Percentiles rank a stretch among this genome's conserved stretches.
phyloP scores from a whole-genome alignment of 2,329 filamentous ascomycete genomes.

The Paraconiothyrium sp. region DNA sequence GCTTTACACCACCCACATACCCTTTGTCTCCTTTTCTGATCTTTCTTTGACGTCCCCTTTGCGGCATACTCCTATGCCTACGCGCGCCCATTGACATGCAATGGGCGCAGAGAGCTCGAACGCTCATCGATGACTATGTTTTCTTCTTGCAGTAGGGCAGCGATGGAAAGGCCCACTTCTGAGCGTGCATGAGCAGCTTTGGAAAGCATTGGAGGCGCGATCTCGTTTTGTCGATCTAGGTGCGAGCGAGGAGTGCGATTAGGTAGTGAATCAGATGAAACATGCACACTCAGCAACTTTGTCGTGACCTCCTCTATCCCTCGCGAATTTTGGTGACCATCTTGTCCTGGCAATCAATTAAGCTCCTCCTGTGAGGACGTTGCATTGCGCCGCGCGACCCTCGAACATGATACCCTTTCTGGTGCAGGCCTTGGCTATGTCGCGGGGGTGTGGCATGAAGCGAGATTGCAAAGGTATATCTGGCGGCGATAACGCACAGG shows the following conservation, averaged over 20 bases:
- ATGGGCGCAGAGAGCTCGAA: slow-evolving; percentile 7
- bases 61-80: slow-evolving; percentile 18
- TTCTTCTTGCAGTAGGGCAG: slow-evolving; percentile 5
- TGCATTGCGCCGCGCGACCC: background rate
- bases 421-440: background rate
- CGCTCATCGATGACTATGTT: slow-evolving; percentile 13
- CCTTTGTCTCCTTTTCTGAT: slow-evolving; percentile 30
- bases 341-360: too few relatives aligned
- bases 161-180: background rate
- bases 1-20: slow-evolving; percentile 21
- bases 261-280: slow-evolving; percentile 7
- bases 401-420: background rate
- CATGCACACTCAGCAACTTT: slow-evolving; percentile 3
- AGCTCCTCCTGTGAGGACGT: background rate
- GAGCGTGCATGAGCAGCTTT: slow-evolving; percentile 1
- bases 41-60: slow-evolving; percentile 23
- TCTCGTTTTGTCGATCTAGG: slow-evolving; percentile 14
- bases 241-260: slow-evolving; percentile 5
- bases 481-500: background rate
- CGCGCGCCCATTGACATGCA: slow-evolving; percentile 4
- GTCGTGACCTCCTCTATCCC: background rate
- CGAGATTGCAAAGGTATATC: background rate
- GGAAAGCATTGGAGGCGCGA: slow-evolving; percentile 1
- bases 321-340: too few relatives aligned
- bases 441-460: background rate